These are phyloP conservation scores for Pyracantha coccinea DNA, from an alignment of 331 rosid genomes.

Conservation along the genomic window DNA sequence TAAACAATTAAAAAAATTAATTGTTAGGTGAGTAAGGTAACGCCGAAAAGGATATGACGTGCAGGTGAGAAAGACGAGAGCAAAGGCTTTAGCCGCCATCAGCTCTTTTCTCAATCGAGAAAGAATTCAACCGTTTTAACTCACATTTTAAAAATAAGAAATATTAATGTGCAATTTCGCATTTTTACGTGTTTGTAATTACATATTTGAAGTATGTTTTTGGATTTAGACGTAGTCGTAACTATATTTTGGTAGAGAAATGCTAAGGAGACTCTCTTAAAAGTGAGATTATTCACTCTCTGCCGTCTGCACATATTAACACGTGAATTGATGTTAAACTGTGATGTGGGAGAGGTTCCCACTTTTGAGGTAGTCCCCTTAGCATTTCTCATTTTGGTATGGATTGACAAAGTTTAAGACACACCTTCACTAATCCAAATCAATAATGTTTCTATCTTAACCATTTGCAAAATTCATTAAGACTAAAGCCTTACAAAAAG, in stretches of 20 bases:
- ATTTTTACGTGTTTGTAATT: background rate
- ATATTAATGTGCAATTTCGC: too few species aligned
- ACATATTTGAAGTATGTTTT: background rate
- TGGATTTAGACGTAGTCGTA: background rate
- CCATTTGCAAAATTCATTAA: too few species aligned
- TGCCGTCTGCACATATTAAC: too few species aligned
- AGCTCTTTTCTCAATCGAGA: background rate
- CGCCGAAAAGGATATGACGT: background rate
- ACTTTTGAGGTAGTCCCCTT: too few species aligned
- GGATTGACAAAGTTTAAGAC: background rate
- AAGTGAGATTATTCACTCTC: too few species aligned
- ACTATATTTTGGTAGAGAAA: background rate
- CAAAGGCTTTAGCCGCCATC: background rate
- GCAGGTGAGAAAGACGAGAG: slow-evolving; percentile 2
- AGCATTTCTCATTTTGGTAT: background rate
- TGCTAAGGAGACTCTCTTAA: too few species aligned
- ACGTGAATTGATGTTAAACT: too few species aligned
- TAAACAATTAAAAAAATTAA: background rate
- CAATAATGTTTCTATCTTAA: background rate
- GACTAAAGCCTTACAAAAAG: background rate
- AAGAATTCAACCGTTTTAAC: too few species aligned
- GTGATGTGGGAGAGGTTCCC: fast-evolving
- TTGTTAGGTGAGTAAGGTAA: background rate
- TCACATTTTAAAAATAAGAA: background rate
- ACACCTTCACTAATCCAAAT: background rate